These are phyloP conservation scores for Cutaneotrichosporon sp. DNA, from an alignment of 1,284 basidiomycete species.

Conservation along the genomic window DNA sequence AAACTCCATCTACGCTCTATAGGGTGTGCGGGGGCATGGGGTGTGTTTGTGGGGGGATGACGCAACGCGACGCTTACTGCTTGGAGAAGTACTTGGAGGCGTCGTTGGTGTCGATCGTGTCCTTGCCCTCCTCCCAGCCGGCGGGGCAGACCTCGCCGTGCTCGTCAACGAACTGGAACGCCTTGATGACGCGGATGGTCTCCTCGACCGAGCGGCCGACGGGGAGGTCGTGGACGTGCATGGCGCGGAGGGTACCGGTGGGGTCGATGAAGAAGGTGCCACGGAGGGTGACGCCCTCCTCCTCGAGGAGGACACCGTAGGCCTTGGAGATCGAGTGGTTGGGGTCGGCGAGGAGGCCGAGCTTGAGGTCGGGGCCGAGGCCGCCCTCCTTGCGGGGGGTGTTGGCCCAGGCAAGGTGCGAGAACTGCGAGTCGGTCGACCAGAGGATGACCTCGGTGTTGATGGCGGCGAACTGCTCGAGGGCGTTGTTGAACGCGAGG, in stretches of 20 bases:
- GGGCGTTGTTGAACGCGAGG: slow-evolving; percentile 84
- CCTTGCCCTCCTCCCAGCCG: slow-evolving; percentile 64
- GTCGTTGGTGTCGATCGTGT: slow-evolving; percentile 52
- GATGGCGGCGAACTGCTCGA: slow-evolving; percentile 69
- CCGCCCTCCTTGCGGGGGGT: slow-evolving; percentile 79
- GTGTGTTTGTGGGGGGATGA: background rate
- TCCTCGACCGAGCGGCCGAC: slow-evolving; percentile 90
- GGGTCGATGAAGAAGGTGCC: slow-evolving; percentile 89
- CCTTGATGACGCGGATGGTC: slow-evolving; percentile 82
- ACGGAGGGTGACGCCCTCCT: slow-evolving; percentile 79
- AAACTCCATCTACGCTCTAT: slow-evolving; percentile 18
- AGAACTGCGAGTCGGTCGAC: slow-evolving; percentile 85
- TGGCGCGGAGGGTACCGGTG: slow-evolving; percentile 68
- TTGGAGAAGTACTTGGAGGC: slow-evolving; percentile 72
- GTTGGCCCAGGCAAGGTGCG: slow-evolving; percentile 82
- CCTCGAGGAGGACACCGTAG: slow-evolving; percentile 82
- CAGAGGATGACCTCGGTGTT: slow-evolving; percentile 71
- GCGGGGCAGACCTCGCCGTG: slow-evolving; percentile 88
- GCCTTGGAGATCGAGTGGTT: slow-evolving; percentile 58
- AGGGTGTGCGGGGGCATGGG: background rate
- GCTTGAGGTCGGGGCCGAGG: slow-evolving; percentile 78
- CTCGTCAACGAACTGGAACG: slow-evolving; percentile 76
- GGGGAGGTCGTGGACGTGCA: slow-evolving; percentile 75
- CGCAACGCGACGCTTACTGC: slow-evolving; percentile 43
- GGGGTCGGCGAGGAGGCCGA: slow-evolving; percentile 62